Base-by-base conservation (phyloP, 768 basidiomycete species). In the Auricularia sp. region DNA sequence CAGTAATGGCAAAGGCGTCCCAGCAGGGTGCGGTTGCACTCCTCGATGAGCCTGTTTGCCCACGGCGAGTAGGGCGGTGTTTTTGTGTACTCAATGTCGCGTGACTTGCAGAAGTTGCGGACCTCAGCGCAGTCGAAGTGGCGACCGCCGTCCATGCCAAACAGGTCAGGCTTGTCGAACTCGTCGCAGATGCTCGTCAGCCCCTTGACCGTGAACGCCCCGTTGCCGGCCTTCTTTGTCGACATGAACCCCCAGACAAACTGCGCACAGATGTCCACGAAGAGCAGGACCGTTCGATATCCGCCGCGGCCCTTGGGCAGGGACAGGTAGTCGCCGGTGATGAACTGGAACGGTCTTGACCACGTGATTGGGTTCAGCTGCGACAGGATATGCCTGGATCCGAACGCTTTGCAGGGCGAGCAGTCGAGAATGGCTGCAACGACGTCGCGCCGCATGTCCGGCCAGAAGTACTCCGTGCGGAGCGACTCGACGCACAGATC, bases 241-340 rank as follows among this genome's bases (percentile, higher is more conserved):
- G 69, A 65, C 54, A 71, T 74, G 67, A 60, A 69, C 1, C 62
- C 76, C 75, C 74, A 78, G 0, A 71, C 68, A 11, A 69, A 70
- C 47, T 72, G 72, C 3, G 73, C 70, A 63, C 58, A 76, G 1
- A 64, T 70, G 63, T 71, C 62, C 0, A 65, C 36, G 18, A 64
- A 58, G 16, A 66, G 53, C 8, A 63, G 51, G 12, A 66, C 8
- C 18, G 62, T 66, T 34, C 63, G 64, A 21, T 42, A 43, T 2
- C 60, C 56, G 4, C 53, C 65, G 18, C 29, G 36, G 3, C 63
- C 65, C 14, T 23, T 51, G 18, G 62, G 65, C 36, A 66, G 12
- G 6, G 62, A 66, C n/a, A 64, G 23, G 43, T 66, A 66, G 62
- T 66, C 65, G 12, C 63, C 65, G 4, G 51, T 53, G n/a, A 66